These are phyloP conservation scores for Blastobotrys capitulatus DNA, from an alignment of 1,139 yeast species.

Conservation along the genomic window DNA sequence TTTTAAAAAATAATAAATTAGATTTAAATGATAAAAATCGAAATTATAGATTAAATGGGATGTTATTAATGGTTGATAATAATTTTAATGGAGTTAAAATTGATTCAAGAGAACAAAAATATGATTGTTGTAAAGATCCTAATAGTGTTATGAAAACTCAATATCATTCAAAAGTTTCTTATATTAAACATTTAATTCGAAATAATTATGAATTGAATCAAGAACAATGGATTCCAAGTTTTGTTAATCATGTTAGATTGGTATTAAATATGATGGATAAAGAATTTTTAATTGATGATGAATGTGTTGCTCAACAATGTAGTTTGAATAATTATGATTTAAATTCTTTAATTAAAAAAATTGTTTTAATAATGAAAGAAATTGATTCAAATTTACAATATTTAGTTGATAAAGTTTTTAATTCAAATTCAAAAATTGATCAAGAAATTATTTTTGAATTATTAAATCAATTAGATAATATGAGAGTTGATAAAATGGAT, in stretches of 20 bases:
- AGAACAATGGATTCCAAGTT: conserved; percentile 23
- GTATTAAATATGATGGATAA: conserved; percentile 15
- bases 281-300: conserved; percentile 19
- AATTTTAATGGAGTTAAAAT: conserved; percentile 14
- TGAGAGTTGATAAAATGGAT: conserved; percentile 18
- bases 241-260: conserved; percentile 18
- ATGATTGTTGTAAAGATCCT: conserved; percentile 11
- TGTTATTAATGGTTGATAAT: conserved; percentile 9
- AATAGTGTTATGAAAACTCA: conserved; percentile 12
- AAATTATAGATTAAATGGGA: conserved; percentile 10
- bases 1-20: background rate
- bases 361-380: background rate
- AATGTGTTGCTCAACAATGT: conserved; percentile 25
- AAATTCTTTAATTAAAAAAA: conserved; percentile 1
- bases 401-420: background rate
- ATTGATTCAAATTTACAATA: background rate
- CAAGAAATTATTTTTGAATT: background rate
- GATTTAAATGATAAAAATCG: background rate
- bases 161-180: conserved; percentile 11
- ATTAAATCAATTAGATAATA: conserved; percentile 15
- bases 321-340: conserved; percentile 20
- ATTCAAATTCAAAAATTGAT: background rate
- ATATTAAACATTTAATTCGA: conserved; percentile 14
- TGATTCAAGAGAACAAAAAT: conserved; percentile 17
- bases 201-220: conserved; percentile 18